Percentiles rank a stretch among this genome's conserved stretches.
phyloP scores from a whole-genome alignment of 2,329 filamentous ascomycete genomes.

The Penicillium decumbens region DNA sequence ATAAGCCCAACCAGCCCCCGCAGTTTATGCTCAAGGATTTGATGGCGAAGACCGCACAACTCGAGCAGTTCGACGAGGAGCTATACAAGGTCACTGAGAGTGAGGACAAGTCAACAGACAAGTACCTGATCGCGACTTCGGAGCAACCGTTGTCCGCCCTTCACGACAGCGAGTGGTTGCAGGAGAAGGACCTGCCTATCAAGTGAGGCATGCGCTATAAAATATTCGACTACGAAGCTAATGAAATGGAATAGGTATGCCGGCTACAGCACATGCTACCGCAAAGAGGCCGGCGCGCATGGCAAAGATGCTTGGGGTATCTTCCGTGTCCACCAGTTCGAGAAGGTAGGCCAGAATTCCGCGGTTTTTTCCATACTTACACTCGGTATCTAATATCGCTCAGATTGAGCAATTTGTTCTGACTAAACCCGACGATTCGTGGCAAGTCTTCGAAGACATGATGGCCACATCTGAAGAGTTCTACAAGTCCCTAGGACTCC shows the following conservation, averaged over 20 bases:
- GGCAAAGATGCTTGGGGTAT: conserved; percentile 95
- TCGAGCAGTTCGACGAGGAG: conserved; percentile 96
- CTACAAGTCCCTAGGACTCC: conserved; percentile 81
- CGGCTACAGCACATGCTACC: conserved; percentile 91
- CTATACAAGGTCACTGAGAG: conserved; percentile 89
- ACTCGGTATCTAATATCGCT: neutral
- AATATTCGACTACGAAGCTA: conserved; percentile 2
- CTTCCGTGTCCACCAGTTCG: conserved; percentile 96
- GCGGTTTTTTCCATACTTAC: neutral
- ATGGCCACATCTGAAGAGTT: conserved; percentile 87
- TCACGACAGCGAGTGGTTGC: conserved; percentile 90
- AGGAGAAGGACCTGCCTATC: conserved; percentile 77
- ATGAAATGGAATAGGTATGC: conserved; percentile 53
- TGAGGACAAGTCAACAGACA: conserved; percentile 81
- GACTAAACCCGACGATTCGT: conserved; percentile 83
- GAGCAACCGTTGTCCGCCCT: conserved; percentile 93
- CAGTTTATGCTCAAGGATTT: conserved; percentile 93
- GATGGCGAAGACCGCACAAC: conserved; percentile 97
- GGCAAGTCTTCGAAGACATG: conserved; percentile 93
- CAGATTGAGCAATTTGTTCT: conserved; percentile 73
- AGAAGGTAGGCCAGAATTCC: conserved; percentile 58
- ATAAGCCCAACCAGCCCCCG: conserved; percentile 77
- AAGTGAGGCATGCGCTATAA: conserved; percentile 52
- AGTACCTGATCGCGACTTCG: conserved; percentile 75
- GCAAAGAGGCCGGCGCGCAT: conserved; percentile 89